These are phyloP conservation scores for Pelargonium cotyledonis DNA, from an alignment of 441 rosid species.

Conservation along the genomic window DNA sequence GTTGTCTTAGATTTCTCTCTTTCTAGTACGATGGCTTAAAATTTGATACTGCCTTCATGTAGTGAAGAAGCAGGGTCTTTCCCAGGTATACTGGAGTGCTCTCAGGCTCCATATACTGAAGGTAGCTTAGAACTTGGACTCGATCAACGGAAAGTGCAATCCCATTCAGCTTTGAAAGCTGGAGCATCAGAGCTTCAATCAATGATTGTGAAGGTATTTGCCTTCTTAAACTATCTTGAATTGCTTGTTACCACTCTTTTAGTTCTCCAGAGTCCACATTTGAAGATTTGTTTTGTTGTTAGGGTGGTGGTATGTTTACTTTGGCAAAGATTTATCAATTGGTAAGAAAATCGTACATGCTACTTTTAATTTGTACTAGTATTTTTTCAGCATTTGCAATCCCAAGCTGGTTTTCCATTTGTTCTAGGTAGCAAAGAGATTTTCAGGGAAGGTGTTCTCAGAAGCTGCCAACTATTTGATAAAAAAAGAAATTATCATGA, in stretches of 20 bases:
- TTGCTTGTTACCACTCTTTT: background rate
- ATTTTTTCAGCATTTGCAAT: background rate
- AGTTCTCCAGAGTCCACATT: slow-evolving; percentile 14
- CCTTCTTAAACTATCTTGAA: background rate
- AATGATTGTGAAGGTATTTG: slow-evolving; percentile 61
- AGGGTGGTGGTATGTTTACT: slow-evolving; percentile 79
- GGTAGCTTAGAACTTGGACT: slow-evolving; percentile 64
- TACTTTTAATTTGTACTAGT: slow-evolving; percentile 11
- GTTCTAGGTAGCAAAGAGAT: slow-evolving; percentile 50
- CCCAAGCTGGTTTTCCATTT: slow-evolving; percentile 23
- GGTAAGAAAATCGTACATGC: slow-evolving; percentile 37
- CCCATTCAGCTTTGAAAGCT: slow-evolving; percentile 48
- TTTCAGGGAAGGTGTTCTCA: slow-evolving; percentile 57
- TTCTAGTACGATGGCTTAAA: slow-evolving; percentile 15
- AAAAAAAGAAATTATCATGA: slow-evolving; percentile 61
- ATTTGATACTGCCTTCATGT: slow-evolving; percentile 24
- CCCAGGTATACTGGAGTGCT: slow-evolving; percentile 47
- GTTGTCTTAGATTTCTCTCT: background rate
- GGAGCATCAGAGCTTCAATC: slow-evolving; percentile 55
- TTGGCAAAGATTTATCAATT: slow-evolving; percentile 65
- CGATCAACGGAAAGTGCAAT: slow-evolving; percentile 57
- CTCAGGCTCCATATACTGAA: slow-evolving; percentile 30
- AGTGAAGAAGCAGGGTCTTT: slow-evolving; percentile 62
- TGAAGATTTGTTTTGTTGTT: slow-evolving; percentile 9
- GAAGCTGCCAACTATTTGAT: slow-evolving; percentile 87